Evolutionary conservation across 2,329 filamentous ascomycete species (phyloP), one percentile per base, ranked within the genome.

Genomic region (Aspergillus glaucus): DNA sequence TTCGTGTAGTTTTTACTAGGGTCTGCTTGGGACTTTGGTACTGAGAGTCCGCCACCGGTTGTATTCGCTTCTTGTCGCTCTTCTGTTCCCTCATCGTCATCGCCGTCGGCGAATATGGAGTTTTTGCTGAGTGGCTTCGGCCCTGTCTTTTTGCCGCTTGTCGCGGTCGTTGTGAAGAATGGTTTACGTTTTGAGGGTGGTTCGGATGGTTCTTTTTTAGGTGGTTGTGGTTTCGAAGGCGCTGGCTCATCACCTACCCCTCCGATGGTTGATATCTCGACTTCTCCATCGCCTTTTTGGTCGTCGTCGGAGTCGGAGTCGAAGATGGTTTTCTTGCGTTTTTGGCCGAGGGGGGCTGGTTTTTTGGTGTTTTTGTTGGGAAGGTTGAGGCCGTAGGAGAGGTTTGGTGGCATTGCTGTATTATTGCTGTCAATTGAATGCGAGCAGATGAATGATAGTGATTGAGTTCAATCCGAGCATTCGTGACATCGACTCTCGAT

Each of bases 311-410:
- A 71, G 43, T 72, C 71, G 14, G 65, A 63, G 43, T 71, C 72
- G 56, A 76, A 75, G 32, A 75, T 67, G 10, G 68, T 67, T 50
- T 71, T 73, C 60, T 75, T 77, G 51, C 74, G 72, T 55, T 76
- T 76, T 52, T 73, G 69, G 30, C 61, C 61, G 10, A 62, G 52
- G n/a, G 59, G 69, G 30, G 60, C 61, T 9, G 62, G 52, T n/a
- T 58, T 48, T 26, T 60, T 55, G 17, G 62, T 60, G n/a, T 69
- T 62, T 44, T 71, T 71, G 47, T 60, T 69, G 2, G 66, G 50
- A 12, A 74, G 53, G 40, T 70, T 75, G 17, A 76, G 65, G n/a
- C 73, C 73, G 52, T 67, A 67, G 1, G 66, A 66, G 24, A 73
- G 60, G 19, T 61, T 65, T 17, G 68, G 66, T 24, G 62, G 65